A percentile compares a stretch with the other conserved stretches of the same genome.
Evolutionary conservation across 371 early-diverging fungal species (phyloP).

Genomic region (Mucor piriformis): DNA sequence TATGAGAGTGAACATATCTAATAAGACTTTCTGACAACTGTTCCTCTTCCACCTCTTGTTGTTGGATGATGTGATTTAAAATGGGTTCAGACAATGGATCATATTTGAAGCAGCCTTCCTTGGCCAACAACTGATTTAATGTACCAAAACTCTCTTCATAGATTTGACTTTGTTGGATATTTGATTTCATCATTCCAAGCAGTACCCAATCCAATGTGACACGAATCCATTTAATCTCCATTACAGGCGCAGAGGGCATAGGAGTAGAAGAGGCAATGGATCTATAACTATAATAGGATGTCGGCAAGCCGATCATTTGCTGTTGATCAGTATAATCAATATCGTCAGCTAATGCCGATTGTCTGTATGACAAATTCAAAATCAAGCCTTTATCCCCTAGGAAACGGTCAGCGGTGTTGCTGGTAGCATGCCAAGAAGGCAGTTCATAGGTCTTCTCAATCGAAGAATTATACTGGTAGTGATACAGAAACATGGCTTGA

Average conservation of each 20-base stretch:
- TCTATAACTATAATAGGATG: constrained; percentile 16
- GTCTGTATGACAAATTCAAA: constrained; percentile 31
- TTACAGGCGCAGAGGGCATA: constrained; percentile 25
- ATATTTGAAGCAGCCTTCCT: constrained; percentile 44
- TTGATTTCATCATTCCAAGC: constrained; percentile 29
- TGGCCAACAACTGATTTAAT: constrained; percentile 28
- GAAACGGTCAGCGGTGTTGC: constrained; percentile 22
- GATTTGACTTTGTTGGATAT: constrained; percentile 30
- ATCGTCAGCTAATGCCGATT: neutral
- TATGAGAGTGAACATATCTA: constrained; percentile 40
- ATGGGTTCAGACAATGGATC: constrained; percentile 45
- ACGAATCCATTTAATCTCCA: constrained; percentile 38
- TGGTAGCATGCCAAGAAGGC: constrained; percentile 24
- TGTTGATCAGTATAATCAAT: neutral
- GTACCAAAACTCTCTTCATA: constrained; percentile 33
- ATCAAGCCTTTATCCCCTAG: constrained; percentile 51
- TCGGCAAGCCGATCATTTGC: constrained; percentile 1
- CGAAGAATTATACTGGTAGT: constrained; percentile 43
- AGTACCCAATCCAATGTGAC: constrained; percentile 47
- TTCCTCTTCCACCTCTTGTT: constrained; percentile 11
- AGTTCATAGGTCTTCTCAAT: constrained; percentile 41
- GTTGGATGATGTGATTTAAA: constrained; percentile 35
- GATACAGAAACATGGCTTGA: constrained; percentile 39
- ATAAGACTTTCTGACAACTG: constrained; percentile 24
- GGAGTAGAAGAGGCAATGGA: constrained; percentile 9